These are phyloP conservation scores for Delitschia confertaspora DNA, from an alignment of 495 filamentous ascomycete species.

Conservation along the genomic window DNA sequence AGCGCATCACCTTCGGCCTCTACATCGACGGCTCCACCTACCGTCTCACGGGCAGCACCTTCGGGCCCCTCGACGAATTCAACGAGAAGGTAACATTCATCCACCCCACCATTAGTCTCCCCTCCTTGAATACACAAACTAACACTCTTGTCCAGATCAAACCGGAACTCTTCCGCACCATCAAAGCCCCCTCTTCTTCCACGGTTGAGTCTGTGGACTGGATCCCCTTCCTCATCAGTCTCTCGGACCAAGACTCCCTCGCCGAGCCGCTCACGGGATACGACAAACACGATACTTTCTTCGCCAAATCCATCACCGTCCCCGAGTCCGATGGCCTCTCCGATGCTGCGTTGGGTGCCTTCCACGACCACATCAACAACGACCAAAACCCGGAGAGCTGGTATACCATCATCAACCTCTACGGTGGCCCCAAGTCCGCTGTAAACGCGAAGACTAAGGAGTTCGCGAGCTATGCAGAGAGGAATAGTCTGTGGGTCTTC, in stretches of 20 bases:
- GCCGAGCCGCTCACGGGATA: slow-evolving; percentile 28
- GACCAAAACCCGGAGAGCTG: neutral
- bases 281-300: slow-evolving; percentile 42
- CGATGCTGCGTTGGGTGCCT: slow-evolving; percentile 30
- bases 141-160: slow-evolving; percentile 2
- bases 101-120: no score
- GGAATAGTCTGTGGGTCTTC: slow-evolving; percentile 35
- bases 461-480: slow-evolving; percentile 44
- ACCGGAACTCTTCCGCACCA: slow-evolving; percentile 20
- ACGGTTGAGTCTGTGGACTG: slow-evolving; percentile 10
- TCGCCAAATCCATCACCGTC: slow-evolving; percentile 41
- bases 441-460: slow-evolving; percentile 18
- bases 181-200: slow-evolving; percentile 3
- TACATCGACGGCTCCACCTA: slow-evolving; percentile 16
- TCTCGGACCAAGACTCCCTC: slow-evolving; percentile 25
- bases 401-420: slow-evolving; percentile 27
- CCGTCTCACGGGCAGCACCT: slow-evolving; percentile 17
- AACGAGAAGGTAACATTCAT: no score
- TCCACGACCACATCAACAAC: slow-evolving; percentile 41
- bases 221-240: slow-evolving; percentile 12
- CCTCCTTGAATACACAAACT: neutral
- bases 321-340: slow-evolving; percentile 34
- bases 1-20: slow-evolving; percentile 20
- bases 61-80: slow-evolving; percentile 22
- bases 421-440: slow-evolving; percentile 23